Evolutionary conservation across 2,329 filamentous ascomycete genomes (phyloP).

Genomic region (Thelonectria blattea): DNA sequence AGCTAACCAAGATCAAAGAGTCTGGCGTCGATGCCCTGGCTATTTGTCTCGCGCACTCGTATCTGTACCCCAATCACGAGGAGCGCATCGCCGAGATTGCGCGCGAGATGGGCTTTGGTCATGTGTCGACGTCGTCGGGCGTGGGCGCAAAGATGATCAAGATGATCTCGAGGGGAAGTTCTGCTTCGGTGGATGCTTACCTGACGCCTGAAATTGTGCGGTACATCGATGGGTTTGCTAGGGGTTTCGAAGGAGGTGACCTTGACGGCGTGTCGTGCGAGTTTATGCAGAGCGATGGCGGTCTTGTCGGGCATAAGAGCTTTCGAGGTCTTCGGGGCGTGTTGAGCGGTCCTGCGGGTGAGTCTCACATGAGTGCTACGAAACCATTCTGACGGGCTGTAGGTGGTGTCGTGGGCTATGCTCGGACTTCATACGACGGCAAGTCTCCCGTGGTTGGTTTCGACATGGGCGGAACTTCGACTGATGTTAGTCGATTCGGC

Average conservation of each 20-base stretch:
- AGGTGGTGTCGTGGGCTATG: slow-evolving; percentile 24
- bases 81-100: slow-evolving; percentile 45
- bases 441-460: slow-evolving; percentile 34
- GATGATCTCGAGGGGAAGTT: slow-evolving; percentile 48
- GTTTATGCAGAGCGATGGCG: slow-evolving; percentile 35
- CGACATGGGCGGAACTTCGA: slow-evolving; percentile 65
- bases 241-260: slow-evolving; percentile 25
- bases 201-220: slow-evolving; percentile 47
- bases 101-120: slow-evolving; percentile 47
- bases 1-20: slow-evolving; percentile 66
- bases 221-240: slow-evolving; percentile 42
- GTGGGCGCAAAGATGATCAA: slow-evolving; percentile 49
- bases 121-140: slow-evolving; percentile 43
- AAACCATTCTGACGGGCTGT: background rate
- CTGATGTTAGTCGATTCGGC: slow-evolving; percentile 73
- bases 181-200: slow-evolving; percentile 50
- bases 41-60: slow-evolving; percentile 75
- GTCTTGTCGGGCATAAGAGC: slow-evolving; percentile 32
- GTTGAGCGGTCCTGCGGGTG: slow-evolving; percentile 33
- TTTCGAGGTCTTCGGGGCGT: slow-evolving; percentile 34
- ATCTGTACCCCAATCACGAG: slow-evolving; percentile 64
- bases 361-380: slow-evolving; percentile 8
- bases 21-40: slow-evolving; percentile 58
- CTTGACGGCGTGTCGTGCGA: slow-evolving; percentile 25
- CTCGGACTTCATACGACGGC: slow-evolving; percentile 24